Evolutionary conservation across 148 eudicot species (phyloP), one percentile per base, ranked within the genome.

Genomic region (Silene uniflora): DNA sequence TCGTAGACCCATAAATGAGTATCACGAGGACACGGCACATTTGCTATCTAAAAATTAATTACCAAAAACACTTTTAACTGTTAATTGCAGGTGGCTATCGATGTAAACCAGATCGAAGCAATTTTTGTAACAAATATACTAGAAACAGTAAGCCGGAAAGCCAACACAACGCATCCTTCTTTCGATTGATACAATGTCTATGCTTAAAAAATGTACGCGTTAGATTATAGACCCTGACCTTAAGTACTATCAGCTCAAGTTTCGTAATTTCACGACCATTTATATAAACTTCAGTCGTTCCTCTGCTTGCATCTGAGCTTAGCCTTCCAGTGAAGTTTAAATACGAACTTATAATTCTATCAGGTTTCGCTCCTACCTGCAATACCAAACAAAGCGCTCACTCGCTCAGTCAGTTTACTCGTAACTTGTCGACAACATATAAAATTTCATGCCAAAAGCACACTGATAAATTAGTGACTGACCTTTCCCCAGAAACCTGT

Each of bases 1-100:
- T 92, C 99, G 75, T 96, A 92, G 47, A 96, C 99, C 99, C 99
- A 96, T 80, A 92, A 92, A 87, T 96, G 99, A 78, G 94, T 91
- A 75, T 87, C 99, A 74, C 99, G 98, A 42, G 97, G 93, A 60
- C 99, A 96, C 77, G 91, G 97, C 65, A 96, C 99, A 24, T 88
- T 89, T 7, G 98, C 99, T 75, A 96, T 82, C 99, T 96, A 90
- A 67, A 92, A 72, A 78, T 74, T 62, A 76, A 55, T 61, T 22
- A 76, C n/a, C 60, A 12, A 27, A 7, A 62, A 62, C 47, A 59
- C 69, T 69, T 46, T 27, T 3, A 32, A 4, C 29, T 58, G 17
- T 80, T 46, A 80, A 23, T 9, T 13, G 35, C n/a, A 72, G 47
- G 46, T 59, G n/a, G 52, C n/a, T 62, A 62, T 62, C 29, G 19